These are phyloP conservation scores for Mallotus repandus DNA, from an alignment of 441 rosid genomes.

Conservation along the genomic window DNA sequence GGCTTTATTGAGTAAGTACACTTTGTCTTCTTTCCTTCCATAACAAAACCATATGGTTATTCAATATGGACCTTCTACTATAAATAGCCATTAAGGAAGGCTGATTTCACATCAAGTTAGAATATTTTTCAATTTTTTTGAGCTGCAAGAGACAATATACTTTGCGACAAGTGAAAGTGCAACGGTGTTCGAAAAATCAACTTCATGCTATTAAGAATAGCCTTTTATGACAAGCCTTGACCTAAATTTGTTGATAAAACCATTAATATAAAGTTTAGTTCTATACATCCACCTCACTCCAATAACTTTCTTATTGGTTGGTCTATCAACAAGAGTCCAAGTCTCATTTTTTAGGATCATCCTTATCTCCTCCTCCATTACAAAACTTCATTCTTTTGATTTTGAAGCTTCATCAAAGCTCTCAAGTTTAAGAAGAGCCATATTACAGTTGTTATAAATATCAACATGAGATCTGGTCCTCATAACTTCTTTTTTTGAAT, in stretches of 20 bases:
- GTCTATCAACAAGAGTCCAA: too few species aligned
- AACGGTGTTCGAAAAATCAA: background rate
- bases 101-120: background rate
- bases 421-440: too few species aligned
- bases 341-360: too few species aligned
- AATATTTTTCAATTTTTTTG: too few species aligned
- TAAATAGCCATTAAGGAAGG: background rate
- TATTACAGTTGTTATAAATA: background rate
- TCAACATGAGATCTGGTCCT: background rate
- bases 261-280: too few species aligned
- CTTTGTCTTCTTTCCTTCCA: background rate
- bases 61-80: background rate
- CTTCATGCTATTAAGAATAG: background rate
- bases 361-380: background rate
- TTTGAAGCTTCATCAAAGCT: background rate
- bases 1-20: background rate
- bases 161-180: background rate
- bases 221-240: background rate
- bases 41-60: background rate
- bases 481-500: too few species aligned
- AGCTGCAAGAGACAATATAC: too few species aligned
- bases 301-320: too few species aligned
- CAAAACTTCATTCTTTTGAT: background rate
- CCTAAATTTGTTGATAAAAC: background rate
- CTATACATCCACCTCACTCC: too few species aligned